Percentiles rank a stretch among this genome's conserved stretches.
These are phyloP conservation scores for Phyllosticta citriasiana DNA, from an alignment of 2,329 filamentous ascomycete genomes.

Conservation along the genomic window DNA sequence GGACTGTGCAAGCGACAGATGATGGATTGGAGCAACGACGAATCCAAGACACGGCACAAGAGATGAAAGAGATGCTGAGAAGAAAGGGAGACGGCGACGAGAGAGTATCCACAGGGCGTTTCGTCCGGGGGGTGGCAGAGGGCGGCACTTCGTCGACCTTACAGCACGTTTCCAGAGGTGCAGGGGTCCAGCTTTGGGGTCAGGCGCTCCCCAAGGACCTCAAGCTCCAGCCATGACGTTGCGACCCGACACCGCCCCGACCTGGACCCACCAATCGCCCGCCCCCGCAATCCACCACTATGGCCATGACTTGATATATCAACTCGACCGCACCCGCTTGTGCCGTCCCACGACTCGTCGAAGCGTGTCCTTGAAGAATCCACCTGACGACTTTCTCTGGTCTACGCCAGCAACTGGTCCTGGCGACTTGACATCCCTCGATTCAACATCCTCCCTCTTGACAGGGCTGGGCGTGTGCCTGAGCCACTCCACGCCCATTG, in stretches of 20 bases:
- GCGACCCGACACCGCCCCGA: background rate
- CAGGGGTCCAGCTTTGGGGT: background rate
- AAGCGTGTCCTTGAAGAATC: background rate
- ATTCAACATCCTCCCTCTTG: conserved; percentile 5
- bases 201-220: background rate
- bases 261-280: background rate
- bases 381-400: background rate
- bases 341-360: background rate
- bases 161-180: background rate
- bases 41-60: background rate
- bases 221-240: background rate
- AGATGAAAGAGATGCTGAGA: background rate
- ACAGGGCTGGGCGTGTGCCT: conserved; percentile 21
- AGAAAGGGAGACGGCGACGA: background rate
- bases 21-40: background rate
- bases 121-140: background rate
- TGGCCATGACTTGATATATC: background rate
- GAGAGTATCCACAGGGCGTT: background rate
- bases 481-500: conserved; percentile 15
- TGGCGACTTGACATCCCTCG: conserved; percentile 1
- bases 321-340: background rate
- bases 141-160: background rate
- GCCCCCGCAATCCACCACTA: background rate
- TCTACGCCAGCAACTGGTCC: background rate
- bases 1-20: background rate